These are phyloP conservation scores for Lachancea quebecensis DNA, from an alignment of 805 yeast genomes.

Conservation along the genomic window DNA sequence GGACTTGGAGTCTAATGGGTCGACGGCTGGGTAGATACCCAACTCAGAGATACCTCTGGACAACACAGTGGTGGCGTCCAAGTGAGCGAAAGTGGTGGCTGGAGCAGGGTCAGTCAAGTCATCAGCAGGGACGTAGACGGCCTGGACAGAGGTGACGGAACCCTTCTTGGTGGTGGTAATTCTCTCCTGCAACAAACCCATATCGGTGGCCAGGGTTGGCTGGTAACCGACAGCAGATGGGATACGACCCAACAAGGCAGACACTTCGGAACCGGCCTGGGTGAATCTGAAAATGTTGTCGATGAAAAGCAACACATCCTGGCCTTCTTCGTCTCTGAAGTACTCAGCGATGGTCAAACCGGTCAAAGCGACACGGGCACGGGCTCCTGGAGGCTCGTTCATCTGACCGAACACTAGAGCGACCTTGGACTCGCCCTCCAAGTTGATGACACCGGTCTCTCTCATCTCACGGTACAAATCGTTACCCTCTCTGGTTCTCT, in stretches of 20 bases:
- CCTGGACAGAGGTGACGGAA: conserved; percentile 99
- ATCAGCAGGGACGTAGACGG: conserved; percentile 99
- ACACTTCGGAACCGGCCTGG: conserved; percentile 99
- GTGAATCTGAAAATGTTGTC: conserved; percentile 99
- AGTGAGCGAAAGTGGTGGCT: conserved; percentile 99
- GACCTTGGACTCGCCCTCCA: conserved; percentile 99
- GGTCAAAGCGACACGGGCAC: conserved; percentile 99
- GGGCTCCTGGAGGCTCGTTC: conserved; percentile 99
- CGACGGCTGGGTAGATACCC: conserved; percentile 99
- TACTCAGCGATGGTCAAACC: conserved; percentile 99
- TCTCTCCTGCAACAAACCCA: conserved; percentile 99
- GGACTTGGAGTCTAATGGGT: conserved; percentile 98
- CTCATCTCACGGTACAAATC: conserved; percentile 99
- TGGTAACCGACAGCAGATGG: conserved; percentile 99
- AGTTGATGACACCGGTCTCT: conserved; percentile 99
- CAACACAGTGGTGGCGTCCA: conserved; percentile 99
- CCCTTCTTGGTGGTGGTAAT: conserved; percentile 99
- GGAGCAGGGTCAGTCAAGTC: conserved; percentile 99
- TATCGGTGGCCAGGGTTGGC: conserved; percentile 99
- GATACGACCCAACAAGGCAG: conserved; percentile 99
- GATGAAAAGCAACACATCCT: conserved; percentile 98
- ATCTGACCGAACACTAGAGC: conserved; percentile 99
- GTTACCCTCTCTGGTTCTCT: conserved; percentile 99
- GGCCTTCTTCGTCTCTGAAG: conserved; percentile 99
- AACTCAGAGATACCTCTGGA: conserved; percentile 99